Percentiles rank a stretch among this genome's conserved stretches.
These are phyloP conservation scores for Nicotiana otophora DNA, from an alignment of 257 asterid species.

Conservation along the genomic window DNA sequence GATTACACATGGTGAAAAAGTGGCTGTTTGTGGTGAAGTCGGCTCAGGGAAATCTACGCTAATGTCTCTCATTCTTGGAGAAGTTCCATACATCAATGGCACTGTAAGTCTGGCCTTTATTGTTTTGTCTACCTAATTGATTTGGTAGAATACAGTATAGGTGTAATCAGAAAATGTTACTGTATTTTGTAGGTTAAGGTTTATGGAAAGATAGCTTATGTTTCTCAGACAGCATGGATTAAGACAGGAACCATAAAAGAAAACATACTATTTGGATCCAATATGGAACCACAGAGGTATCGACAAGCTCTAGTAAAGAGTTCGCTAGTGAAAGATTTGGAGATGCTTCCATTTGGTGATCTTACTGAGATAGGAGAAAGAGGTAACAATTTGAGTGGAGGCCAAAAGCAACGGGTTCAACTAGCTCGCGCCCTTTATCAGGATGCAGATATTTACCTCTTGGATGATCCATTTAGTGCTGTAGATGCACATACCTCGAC, in stretches of 20 bases:
- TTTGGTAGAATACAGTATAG: background rate
- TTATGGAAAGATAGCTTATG: conserved; percentile 74
- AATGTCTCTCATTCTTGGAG: conserved; percentile 77
- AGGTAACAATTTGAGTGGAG: conserved; percentile 94
- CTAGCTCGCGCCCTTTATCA: conserved; percentile 93
- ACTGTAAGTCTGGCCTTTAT: conserved; percentile 47
- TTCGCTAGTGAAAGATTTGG: conserved; percentile 74
- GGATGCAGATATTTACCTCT: conserved; percentile 76
- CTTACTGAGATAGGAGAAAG: conserved; percentile 92
- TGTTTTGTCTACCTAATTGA: background rate
- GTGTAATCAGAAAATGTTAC: background rate
- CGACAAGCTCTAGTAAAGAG: conserved; percentile 65
- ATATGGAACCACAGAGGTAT: conserved; percentile 54
- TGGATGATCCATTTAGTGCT: conserved; percentile 94
- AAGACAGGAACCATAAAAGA: conserved; percentile 84
- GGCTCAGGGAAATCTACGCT: conserved; percentile 94
- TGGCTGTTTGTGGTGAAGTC: conserved; percentile 91
- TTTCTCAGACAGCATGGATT: conserved; percentile 95
- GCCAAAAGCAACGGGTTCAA: conserved; percentile 86
- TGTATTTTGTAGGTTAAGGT: conserved; percentile 47
- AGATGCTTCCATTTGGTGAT: conserved; percentile 83
- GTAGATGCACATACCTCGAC: conserved; percentile 90
- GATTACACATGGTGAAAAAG: conserved; percentile 60
- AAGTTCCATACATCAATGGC: conserved; percentile 69
- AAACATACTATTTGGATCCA: conserved; percentile 70